Evolutionary conservation across 768 basidiomycete species (phyloP).

Genomic region (Xerocomellus amylosporus): DNA sequence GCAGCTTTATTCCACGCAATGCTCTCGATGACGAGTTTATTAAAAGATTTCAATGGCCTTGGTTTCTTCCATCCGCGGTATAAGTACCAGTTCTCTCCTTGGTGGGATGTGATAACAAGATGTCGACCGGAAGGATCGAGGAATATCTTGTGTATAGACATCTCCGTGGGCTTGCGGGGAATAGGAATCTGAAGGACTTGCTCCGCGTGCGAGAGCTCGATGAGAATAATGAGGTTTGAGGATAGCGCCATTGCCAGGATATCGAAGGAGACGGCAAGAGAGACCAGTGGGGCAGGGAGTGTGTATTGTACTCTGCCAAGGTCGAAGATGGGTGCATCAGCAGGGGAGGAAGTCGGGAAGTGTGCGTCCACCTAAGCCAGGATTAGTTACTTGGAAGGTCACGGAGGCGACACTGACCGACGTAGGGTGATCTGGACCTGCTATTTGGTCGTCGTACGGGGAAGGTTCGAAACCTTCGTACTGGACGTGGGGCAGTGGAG

Average conservation of each 20-base stretch:
- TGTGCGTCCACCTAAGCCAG: slow-evolving; percentile 30
- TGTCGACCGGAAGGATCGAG: slow-evolving; percentile 93
- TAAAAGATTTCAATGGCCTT: slow-evolving; percentile 68
- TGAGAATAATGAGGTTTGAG: slow-evolving; percentile 77
- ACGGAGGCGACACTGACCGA: slow-evolving; percentile 9
- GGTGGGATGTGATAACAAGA: slow-evolving; percentile 77
- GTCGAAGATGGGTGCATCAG: slow-evolving; percentile 65
- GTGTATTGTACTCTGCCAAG: slow-evolving; percentile 88
- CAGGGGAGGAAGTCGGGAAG: slow-evolving; percentile 31
- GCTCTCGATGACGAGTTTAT: slow-evolving; percentile 83
- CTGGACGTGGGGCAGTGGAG: slow-evolving; percentile 56
- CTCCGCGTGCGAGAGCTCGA: slow-evolving; percentile 85
- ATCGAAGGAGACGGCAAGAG: slow-evolving; percentile 83
- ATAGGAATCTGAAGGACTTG: slow-evolving; percentile 81
- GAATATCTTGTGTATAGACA: slow-evolving; percentile 80
- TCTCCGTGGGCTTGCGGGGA: slow-evolving; percentile 69
- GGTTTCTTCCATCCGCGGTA: slow-evolving; percentile 82
- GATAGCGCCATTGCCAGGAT: slow-evolving; percentile 80
- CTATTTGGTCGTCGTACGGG: slow-evolving; percentile 50
- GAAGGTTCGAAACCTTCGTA: slow-evolving; percentile 90
- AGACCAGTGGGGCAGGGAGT: slow-evolving; percentile 79
- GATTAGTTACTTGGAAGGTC: slow-evolving; percentile 6
- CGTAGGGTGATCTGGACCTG: slow-evolving; percentile 39
- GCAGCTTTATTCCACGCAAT: slow-evolving; percentile 86
- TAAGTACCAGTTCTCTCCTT: slow-evolving; percentile 94